Conservation (phyloP, 2,329 filamentous ascomycete species). For the Ceratocystis ficicola region DNA sequence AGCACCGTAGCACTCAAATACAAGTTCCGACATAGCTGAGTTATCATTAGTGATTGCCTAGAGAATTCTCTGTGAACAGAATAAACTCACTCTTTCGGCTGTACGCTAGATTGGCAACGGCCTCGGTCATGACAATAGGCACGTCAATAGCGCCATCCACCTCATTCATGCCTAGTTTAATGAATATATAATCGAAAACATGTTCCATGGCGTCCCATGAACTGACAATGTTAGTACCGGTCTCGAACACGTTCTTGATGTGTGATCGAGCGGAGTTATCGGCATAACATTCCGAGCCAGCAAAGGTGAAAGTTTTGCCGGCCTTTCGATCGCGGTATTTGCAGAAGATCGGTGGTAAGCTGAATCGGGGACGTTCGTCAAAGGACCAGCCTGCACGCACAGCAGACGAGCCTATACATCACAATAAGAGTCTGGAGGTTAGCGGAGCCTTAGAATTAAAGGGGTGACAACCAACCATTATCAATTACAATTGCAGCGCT, state of each 20-base stretch:
- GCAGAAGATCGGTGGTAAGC: conserved; percentile 79
- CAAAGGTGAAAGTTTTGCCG: conserved; percentile 81
- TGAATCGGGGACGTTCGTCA: conserved; percentile 66
- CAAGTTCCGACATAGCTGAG: conserved; percentile 86
- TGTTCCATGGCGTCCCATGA: conserved; percentile 99
- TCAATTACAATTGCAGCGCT: conserved; percentile 86
- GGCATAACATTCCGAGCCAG: conserved; percentile 83
- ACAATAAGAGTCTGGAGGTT: conserved; percentile 17
- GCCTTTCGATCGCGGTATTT: conserved; percentile 92
- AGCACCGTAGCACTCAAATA: conserved; percentile 90
- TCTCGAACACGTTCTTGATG: conserved; percentile 81
- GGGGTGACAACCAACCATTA: conserved; percentile 55
- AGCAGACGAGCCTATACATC: conserved; percentile 59
- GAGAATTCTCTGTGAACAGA: background rate
- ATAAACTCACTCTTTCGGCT: conserved; percentile 63
- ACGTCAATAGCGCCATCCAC: conserved; percentile 63
- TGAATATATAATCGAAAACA: conserved; percentile 82
- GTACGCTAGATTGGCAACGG: conserved; percentile 82
- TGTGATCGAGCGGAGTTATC: conserved; percentile 88
- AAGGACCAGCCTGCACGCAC: conserved; percentile 95
- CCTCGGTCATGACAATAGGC: conserved; percentile 90
- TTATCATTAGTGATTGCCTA: background rate
- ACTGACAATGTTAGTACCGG: conserved; percentile 78
- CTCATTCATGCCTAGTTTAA: conserved; percentile 80
- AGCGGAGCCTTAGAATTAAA: conserved; percentile 17